These are phyloP conservation scores for Globisporangium abappressorium DNA, from an alignment of 352 stramenopile genomes.

Conservation along the genomic window DNA sequence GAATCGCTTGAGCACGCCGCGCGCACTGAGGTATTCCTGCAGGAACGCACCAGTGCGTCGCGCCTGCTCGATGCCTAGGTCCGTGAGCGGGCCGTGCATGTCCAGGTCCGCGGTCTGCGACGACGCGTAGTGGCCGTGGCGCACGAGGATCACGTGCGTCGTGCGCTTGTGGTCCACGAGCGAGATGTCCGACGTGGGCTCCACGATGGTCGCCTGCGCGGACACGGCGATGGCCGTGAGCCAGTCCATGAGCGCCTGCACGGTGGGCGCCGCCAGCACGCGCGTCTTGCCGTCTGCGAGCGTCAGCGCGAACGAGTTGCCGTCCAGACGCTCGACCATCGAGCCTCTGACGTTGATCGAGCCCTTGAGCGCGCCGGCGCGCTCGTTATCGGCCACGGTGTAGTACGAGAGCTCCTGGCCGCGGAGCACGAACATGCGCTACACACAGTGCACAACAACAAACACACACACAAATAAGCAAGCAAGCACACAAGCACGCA, in stretches of 20 bases:
- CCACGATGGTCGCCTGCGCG: slow-evolving; percentile 34
- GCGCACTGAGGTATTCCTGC: slow-evolving; percentile 40
- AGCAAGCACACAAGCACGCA: no score
- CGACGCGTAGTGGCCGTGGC: slow-evolving; percentile 60
- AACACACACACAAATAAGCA: background rate
- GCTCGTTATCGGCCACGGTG: slow-evolving; percentile 40
- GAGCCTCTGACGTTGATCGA: slow-evolving; percentile 49
- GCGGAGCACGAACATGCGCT: slow-evolving; percentile 72
- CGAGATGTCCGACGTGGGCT: slow-evolving; percentile 38
- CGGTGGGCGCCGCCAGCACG: slow-evolving; percentile 38
- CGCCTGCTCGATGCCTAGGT: slow-evolving; percentile 48
- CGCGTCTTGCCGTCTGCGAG: slow-evolving; percentile 28
- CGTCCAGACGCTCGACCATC: slow-evolving; percentile 48
- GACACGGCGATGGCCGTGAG: slow-evolving; percentile 65
- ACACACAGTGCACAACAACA: background rate
- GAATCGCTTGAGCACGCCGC: slow-evolving; percentile 55
- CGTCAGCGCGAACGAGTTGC: slow-evolving; percentile 29
- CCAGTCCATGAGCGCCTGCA: slow-evolving; percentile 72
- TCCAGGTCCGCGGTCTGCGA: slow-evolving; percentile 49
- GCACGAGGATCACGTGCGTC: slow-evolving; percentile 67
- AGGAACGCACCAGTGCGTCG: slow-evolving; percentile 47
- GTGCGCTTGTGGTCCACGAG: slow-evolving; percentile 67
- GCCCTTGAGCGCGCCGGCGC: slow-evolving; percentile 59
- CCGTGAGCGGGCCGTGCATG: slow-evolving; percentile 52
- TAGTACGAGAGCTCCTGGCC: slow-evolving; percentile 73